Conservation (phyloP, 139 green algal genomes). For the Tetratostichococcus sp. region DNA sequence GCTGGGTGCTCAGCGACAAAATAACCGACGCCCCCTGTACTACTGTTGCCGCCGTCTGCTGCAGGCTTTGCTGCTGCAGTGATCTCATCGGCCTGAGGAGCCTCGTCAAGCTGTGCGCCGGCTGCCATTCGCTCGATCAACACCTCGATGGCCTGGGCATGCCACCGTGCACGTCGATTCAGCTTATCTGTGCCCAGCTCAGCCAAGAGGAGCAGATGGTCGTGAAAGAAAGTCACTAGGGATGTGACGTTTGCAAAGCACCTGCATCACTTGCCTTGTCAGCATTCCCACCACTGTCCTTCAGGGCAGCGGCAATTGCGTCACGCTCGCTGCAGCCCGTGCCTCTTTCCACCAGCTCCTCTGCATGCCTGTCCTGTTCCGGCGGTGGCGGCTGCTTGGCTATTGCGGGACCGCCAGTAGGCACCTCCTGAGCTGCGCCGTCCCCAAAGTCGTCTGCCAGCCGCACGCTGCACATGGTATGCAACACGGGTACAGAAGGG, state of each 20-base stretch:
- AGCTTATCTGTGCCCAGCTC: too few relatives aligned
- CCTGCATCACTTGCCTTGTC: constrained; percentile 18
- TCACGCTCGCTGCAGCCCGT: constrained; percentile 29
- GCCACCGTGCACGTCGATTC: too few relatives aligned
- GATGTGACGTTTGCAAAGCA: too few relatives aligned
- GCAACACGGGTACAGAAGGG: too few relatives aligned
- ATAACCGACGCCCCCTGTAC: too few relatives aligned
- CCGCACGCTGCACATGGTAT: constrained; percentile 23
- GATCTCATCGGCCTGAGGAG: too few relatives aligned
- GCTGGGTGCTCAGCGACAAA: too few relatives aligned
- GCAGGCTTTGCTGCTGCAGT: not conserved
- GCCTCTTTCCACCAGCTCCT: constrained; percentile 16
- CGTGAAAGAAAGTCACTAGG: too few relatives aligned
- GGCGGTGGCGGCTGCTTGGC: not conserved
- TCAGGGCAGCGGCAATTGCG: constrained; percentile 22
- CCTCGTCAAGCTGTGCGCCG: too few relatives aligned
- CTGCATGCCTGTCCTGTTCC: constrained; percentile 15
- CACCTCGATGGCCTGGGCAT: constrained; percentile 37
- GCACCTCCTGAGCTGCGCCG: constrained; percentile 20
- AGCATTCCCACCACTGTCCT: constrained; percentile 23
- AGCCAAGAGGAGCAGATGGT: too few relatives aligned
- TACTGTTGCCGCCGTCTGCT: not conserved
- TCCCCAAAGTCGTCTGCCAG: constrained; percentile 27
- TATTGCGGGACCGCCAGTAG: not conserved
- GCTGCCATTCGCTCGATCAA: constrained; percentile 40